Conservation (phyloP, 2,329 filamentous ascomycete genomes). For the Aspergillus bombycis region DNA sequence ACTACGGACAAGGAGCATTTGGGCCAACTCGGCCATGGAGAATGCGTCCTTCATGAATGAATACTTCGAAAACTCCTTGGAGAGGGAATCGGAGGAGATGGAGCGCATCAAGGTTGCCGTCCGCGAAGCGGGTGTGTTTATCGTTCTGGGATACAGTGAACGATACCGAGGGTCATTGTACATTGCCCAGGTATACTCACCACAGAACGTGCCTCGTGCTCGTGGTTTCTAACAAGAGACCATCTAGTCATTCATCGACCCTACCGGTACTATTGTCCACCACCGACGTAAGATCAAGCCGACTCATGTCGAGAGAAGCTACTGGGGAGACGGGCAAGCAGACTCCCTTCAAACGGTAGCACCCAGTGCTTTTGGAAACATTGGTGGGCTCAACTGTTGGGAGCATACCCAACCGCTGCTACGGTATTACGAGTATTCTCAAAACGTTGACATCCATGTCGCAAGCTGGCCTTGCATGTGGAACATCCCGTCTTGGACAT, state of each 20-base stretch:
- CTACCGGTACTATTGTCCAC: constrained; percentile 42
- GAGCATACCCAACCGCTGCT: constrained; percentile 54
- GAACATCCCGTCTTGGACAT: constrained; percentile 9
- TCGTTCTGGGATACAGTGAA: constrained; percentile 49
- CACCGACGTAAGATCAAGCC: constrained; percentile 55
- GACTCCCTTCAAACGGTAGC: constrained; percentile 42
- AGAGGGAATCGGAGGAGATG: constrained; percentile 35
- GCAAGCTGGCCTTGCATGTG: constrained; percentile 46
- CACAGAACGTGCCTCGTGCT: background rate
- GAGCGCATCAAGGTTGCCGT: constrained; percentile 36
- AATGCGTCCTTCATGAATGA: constrained; percentile 7
- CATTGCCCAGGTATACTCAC: constrained; percentile 40
- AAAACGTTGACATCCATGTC: constrained; percentile 50
- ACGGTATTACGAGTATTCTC: constrained; percentile 47
- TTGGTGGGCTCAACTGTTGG: constrained; percentile 47
- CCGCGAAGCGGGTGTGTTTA: constrained; percentile 39
- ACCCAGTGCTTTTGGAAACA: constrained; percentile 38
- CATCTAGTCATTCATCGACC: constrained; percentile 42
- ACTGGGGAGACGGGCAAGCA: constrained; percentile 49
- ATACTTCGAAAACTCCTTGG: constrained; percentile 8
- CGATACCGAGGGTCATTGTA: constrained; percentile 42
- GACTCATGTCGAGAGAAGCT: constrained; percentile 52
- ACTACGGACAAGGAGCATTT: constrained; percentile 9
- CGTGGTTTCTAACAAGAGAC: background rate
- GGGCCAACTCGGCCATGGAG: background rate